Evolutionary conservation across 2,329 filamentous ascomycete genomes (phyloP).

Genomic region (Graphium sp.): DNA sequence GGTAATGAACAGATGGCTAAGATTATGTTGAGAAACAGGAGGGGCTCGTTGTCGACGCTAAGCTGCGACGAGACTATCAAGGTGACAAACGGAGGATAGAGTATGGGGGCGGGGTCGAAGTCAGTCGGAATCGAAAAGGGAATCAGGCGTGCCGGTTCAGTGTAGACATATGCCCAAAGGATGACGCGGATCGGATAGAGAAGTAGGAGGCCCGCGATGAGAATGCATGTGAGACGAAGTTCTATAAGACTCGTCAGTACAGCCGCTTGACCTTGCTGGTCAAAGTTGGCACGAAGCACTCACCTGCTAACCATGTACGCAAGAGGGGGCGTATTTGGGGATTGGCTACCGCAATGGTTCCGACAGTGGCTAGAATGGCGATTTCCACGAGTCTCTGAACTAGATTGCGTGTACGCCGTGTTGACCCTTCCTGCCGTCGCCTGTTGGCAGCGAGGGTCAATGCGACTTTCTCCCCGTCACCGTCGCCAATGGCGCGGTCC

Average conservation of each 20-base stretch:
- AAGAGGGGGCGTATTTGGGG: slow-evolving; percentile 25
- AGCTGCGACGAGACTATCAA: slow-evolving; percentile 63
- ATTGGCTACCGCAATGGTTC: slow-evolving; percentile 29
- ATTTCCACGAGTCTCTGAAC: slow-evolving; percentile 35
- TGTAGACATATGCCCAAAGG: slow-evolving; percentile 25
- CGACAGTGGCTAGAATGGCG: slow-evolving; percentile 30
- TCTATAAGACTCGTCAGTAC: slow-evolving; percentile 17
- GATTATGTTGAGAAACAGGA: slow-evolving; percentile 66
- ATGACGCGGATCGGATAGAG: slow-evolving; percentile 46
- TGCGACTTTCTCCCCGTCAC: slow-evolving; percentile 8
- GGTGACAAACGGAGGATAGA: slow-evolving; percentile 69
- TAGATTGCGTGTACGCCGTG: slow-evolving; percentile 30
- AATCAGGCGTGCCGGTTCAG: slow-evolving; percentile 17
- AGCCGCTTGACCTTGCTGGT: slow-evolving; percentile 1
- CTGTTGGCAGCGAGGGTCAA: slow-evolving; percentile 7
- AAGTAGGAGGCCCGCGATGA: slow-evolving; percentile 22
- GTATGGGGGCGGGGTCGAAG: slow-evolving; percentile 84
- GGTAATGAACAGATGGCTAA: slow-evolving; percentile 67
- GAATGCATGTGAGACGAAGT: slow-evolving; percentile 17
- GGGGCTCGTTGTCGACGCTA: slow-evolving; percentile 38
- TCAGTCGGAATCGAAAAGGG: slow-evolving; percentile 44
- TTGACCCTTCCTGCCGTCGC: slow-evolving; percentile 9
- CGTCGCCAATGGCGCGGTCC: slow-evolving; percentile 19
- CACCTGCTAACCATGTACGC: slow-evolving; percentile 31
- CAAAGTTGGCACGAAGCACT: slow-evolving; percentile 4